Evolutionary conservation across 2,329 filamentous ascomycete species (phyloP).

Genomic region (Stagonosporopsis chrysanthemi): DNA sequence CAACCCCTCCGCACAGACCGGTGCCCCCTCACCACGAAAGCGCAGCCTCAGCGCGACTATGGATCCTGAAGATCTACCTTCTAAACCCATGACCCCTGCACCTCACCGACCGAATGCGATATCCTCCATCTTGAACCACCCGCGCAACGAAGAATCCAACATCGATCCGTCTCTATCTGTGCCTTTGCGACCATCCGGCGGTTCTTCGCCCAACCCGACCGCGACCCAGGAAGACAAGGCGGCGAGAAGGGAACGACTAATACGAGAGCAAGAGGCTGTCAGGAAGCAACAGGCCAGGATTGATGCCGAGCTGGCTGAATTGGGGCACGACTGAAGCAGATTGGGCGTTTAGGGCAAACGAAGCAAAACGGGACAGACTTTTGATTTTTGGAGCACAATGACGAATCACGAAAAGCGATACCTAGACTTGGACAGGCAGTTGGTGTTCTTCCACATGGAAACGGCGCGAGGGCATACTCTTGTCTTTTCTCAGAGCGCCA

Average conservation of each 20-base stretch:
- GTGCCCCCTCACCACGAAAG: conserved; percentile 43
- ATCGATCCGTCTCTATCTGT: conserved; percentile 45
- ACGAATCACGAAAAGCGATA: conserved; percentile 19
- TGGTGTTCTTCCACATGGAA: neutral
- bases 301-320: conserved; percentile 42
- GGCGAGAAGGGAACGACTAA: conserved; percentile 40
- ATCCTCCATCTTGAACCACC: conserved; percentile 45
- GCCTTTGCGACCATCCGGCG: conserved; percentile 27
- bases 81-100: conserved; percentile 28
- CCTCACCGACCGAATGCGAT: conserved; percentile 46
- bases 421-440: conserved; percentile 1
- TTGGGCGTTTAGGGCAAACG: conserved; percentile 8
- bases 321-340: conserved; percentile 39
- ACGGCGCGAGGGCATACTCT: neutral
- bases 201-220: conserved; percentile 27
- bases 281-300: conserved; percentile 38
- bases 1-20: conserved; percentile 25
- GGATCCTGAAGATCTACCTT: conserved; percentile 36
- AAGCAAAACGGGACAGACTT: conserved; percentile 5
- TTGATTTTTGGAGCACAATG: conserved; percentile 3
- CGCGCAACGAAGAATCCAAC: conserved; percentile 35
- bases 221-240: conserved; percentile 40
- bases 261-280: conserved; percentile 43
- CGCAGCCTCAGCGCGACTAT: conserved; percentile 46
- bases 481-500: neutral